A percentile compares a stretch with the other conserved stretches of the same genome.
Conservation (phyloP, 108 stramenopile genomes). For the Seminavis robusta region DNA sequence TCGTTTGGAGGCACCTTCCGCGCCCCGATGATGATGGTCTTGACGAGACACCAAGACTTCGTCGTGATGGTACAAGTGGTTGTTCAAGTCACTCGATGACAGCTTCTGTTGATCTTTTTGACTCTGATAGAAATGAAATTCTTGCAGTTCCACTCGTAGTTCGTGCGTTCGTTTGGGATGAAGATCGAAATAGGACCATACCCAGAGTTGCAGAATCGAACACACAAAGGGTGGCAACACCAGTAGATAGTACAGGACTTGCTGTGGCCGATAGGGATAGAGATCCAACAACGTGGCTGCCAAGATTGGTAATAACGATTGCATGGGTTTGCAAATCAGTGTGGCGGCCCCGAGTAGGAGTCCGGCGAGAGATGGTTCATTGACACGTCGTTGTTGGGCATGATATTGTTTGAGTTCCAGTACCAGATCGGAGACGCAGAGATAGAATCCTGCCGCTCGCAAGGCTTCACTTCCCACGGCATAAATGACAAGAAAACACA, state of each 20-base stretch:
- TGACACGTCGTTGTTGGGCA: slow-evolving; percentile 30
- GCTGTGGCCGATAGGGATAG: no score
- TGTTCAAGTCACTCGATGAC: no score
- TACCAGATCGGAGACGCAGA: slow-evolving; percentile 53
- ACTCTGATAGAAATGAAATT: no score
- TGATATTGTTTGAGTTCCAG: slow-evolving; percentile 48
- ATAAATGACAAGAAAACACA: slow-evolving; percentile 33
- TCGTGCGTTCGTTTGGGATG: neutral
- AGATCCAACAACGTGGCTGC: slow-evolving; percentile 24
- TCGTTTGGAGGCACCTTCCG: no score
- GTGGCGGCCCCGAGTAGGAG: slow-evolving; percentile 50
- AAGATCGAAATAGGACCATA: slow-evolving; percentile 40
- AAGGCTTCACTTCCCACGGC: slow-evolving; percentile 38
- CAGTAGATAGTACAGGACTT: slow-evolving; percentile 36
- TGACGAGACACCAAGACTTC: no score
- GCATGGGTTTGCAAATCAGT: slow-evolving; percentile 49
- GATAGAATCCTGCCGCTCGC: slow-evolving; percentile 23
- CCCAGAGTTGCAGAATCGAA: slow-evolving; percentile 34
- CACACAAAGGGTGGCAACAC: slow-evolving; percentile 41
- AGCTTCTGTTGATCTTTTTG: no score
- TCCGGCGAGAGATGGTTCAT: slow-evolving; percentile 49
- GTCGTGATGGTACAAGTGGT: no score
- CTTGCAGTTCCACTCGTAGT: neutral
- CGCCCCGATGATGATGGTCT: no score
- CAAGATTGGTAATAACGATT: slow-evolving; percentile 36